Conservation (phyloP, 176 grass and related monocot genomes). For the Bonia amplexicaulis region DNA sequence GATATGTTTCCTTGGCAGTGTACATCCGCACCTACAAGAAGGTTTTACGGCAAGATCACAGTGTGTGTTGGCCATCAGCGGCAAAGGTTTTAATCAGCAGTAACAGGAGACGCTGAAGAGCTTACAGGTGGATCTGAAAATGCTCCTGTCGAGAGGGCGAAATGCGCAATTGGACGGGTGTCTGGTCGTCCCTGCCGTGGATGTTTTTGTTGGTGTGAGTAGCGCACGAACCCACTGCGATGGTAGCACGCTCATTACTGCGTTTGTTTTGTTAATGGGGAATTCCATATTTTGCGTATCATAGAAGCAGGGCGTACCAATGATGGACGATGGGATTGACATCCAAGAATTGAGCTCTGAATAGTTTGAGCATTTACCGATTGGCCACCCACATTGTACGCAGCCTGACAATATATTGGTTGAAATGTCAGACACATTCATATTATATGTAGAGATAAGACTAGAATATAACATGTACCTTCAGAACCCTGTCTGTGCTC, state of each 20-base stretch:
- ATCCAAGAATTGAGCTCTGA: slow-evolving; percentile 86
- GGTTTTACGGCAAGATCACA: background rate
- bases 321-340: slow-evolving; percentile 78
- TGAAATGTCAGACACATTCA: slow-evolving; percentile 27
- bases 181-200: slow-evolving; percentile 35
- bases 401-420: slow-evolving; percentile 43
- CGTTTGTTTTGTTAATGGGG: background rate
- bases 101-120: too few species aligned
- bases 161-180: slow-evolving; percentile 74
- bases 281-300: background rate
- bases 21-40: slow-evolving; percentile 66
- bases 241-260: background rate
- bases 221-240: slow-evolving; percentile 56
- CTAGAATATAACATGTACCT: slow-evolving; percentile 35
- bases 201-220: slow-evolving; percentile 52
- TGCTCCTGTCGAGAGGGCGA: slow-evolving; percentile 78
- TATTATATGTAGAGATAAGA: background rate
- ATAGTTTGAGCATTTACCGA: slow-evolving; percentile 85
- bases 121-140: slow-evolving; percentile 87
- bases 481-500: slow-evolving; percentile 78
- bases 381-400: slow-evolving; percentile 84
- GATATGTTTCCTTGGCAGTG: slow-evolving; percentile 56
- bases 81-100: background rate
- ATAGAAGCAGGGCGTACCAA: slow-evolving; percentile 47
- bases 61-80: background rate